These are phyloP conservation scores for Heterobasidion irregulare DNA, from an alignment of 1,284 basidiomycete genomes.

Conservation along the genomic window DNA sequence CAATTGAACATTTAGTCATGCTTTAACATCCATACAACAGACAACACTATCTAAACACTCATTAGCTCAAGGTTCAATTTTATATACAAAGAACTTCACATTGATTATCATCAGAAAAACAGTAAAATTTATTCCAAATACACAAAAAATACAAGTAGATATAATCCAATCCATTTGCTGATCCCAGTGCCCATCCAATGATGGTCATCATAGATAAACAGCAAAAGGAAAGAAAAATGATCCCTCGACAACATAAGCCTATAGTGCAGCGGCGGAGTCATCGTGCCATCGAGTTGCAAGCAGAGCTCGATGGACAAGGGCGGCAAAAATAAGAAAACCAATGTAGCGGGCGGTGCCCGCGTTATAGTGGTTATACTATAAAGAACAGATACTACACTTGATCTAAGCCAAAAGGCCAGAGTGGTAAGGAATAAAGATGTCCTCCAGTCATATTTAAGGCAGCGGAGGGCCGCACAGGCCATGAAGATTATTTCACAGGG, in stretches of 20 bases:
- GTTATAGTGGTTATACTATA: conserved; percentile 68
- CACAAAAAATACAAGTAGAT: not conserved
- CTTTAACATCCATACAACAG: too few relatives aligned
- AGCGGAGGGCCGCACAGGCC: not conserved
- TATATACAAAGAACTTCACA: too few relatives aligned
- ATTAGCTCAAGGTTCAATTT: too few relatives aligned
- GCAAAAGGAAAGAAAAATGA: not conserved
- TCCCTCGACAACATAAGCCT: not conserved
- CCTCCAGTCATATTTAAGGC: not conserved
- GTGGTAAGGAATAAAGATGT: conserved; percentile 44
- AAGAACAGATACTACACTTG: conserved; percentile 95
- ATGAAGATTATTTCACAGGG: not conserved
- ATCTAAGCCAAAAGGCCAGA: conserved; percentile 95
- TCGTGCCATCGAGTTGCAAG: conserved; percentile 2
- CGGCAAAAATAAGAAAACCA: conserved; percentile 5
- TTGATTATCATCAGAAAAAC: too few relatives aligned
- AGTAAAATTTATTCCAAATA: too few relatives aligned
- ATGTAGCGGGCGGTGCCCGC: conserved; percentile 2
- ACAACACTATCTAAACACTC: too few relatives aligned
- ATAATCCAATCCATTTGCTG: not conserved
- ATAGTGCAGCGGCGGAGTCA: conserved; percentile 2
- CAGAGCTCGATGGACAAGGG: conserved; percentile 3
- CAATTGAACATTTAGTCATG: too few relatives aligned
- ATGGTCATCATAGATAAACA: not conserved
- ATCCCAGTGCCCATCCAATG: not conserved